Conservation (phyloP, 2,329 filamentous ascomycete genomes). For the Arthrinium phaeospermum region DNA sequence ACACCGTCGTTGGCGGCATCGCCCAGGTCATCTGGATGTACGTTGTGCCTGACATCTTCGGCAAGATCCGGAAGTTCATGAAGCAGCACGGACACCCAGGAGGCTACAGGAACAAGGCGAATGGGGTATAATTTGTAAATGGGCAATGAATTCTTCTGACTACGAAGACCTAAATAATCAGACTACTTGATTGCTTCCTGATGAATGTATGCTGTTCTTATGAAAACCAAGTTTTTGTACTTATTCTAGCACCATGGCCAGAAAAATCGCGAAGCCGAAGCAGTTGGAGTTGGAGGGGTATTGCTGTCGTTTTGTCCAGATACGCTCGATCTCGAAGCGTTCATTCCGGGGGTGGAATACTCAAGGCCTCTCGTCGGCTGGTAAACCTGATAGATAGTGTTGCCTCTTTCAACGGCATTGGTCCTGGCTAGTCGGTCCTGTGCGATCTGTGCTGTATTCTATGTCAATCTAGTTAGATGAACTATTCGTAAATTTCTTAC, state of each 20-base stretch:
- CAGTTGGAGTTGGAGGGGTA: background rate
- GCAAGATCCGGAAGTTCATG: constrained; percentile 61
- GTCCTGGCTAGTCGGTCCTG: background rate
- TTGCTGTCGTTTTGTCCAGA: background rate
- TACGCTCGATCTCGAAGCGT: background rate
- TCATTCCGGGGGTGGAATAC: background rate
- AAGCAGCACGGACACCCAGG: constrained; percentile 65
- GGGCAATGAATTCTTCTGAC: background rate
- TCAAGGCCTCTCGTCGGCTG: background rate
- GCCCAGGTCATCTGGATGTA: constrained; percentile 63
- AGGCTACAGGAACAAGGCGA: constrained; percentile 44
- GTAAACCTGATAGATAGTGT: background rate
- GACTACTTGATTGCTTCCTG: background rate
- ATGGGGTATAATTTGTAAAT: background rate
- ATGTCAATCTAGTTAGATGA: background rate
- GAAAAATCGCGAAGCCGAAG: too few relatives aligned
- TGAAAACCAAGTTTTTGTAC: background rate
- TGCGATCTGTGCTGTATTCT: background rate
- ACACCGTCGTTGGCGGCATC: constrained; percentile 62
- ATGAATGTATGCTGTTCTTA: background rate
- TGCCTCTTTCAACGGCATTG: background rate
- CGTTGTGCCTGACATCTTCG: constrained; percentile 59
- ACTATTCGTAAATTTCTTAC: background rate
- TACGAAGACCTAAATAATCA: background rate
- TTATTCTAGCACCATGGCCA: background rate